Base-by-base conservation (phyloP, 2,329 filamentous ascomycete species). In the Bipolaris bicolor region DNA sequence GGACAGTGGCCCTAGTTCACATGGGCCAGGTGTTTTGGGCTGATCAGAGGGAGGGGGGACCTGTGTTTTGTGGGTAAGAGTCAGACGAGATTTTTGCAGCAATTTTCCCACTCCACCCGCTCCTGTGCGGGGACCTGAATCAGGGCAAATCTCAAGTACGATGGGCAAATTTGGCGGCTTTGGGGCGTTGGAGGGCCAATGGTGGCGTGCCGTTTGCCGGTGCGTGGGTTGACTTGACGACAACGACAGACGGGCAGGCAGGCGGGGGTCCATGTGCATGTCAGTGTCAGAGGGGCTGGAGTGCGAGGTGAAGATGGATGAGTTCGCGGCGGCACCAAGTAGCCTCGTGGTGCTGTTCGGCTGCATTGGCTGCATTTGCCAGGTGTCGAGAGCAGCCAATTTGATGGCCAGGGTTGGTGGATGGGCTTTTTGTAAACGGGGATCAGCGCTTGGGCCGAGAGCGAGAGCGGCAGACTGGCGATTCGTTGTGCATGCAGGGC, bases 21-120 rank as follows among this genome's bases (percentile, higher is more conserved):
- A 61, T 66, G 48, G 55, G 55, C 49, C 55, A 53, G 55, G 49
- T 57, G 55, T 67, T 68, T 71, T 74, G 70, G 70, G 70, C 70
- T 72, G 69, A 73, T 64, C 62, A 62, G 52, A 64, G 48, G 59
- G 60, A 63, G 65, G 60, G 22, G 24, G 13, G 39, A 34, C 34
- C 33, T 48, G 41, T 52, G 20, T 13, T 11, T 52, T 52, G 20
- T 13, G 7, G 43, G 5, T 50, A 47, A 56, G 60, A 62, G 59
- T 60, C 61, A 62, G 60, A 61, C 48, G 44, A 50, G 52, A 65
- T 57, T 62, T 63, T 58, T 40, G 26, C 31, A 16, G 43, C 43
- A 31, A 66, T 61, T 69, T 65, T 64, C 64, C 26, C 56, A 43
- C 55, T 54, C 55, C 58, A 60, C 58, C 58, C 52, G 63, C 49